These are phyloP conservation scores for Pythium utonaiense DNA, from an alignment of 352 stramenopile species.

Conservation along the genomic window DNA sequence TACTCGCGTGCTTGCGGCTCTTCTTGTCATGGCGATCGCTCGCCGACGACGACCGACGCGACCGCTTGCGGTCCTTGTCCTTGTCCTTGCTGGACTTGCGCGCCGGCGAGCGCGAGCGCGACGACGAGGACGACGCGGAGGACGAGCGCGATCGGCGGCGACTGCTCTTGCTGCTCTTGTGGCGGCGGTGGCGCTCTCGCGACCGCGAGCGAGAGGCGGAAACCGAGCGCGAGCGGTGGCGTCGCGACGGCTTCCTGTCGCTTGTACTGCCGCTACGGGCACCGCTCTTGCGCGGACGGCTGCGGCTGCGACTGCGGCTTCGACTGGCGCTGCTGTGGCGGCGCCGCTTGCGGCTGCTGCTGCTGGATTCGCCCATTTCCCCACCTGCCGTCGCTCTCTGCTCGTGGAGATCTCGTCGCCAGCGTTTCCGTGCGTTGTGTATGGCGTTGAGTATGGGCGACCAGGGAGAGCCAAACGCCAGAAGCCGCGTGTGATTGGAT, in stretches of 20 bases:
- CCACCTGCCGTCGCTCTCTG: background rate
- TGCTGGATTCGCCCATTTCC: constrained; percentile 24
- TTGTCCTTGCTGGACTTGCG: constrained; percentile 15
- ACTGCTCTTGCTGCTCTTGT: constrained; percentile 4
- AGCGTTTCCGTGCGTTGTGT: constrained; percentile 4
- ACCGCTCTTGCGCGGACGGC: constrained; percentile 9
- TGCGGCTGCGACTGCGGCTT: constrained; percentile 21
- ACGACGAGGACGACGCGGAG: background rate
- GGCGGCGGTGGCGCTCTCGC: constrained; percentile 13
- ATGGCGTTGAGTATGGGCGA: constrained; percentile 19
- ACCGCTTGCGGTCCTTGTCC: constrained; percentile 18
- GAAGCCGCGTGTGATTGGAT: constrained; percentile 1
- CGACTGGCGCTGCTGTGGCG: constrained; percentile 20
- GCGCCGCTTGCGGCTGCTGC: constrained; percentile 33
- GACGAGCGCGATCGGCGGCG: constrained; percentile 16
- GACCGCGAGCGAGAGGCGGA: constrained; percentile 22
- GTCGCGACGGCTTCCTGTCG: constrained; percentile 8
- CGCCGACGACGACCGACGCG: constrained; percentile 17
- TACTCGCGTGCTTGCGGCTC: constrained; percentile 12
- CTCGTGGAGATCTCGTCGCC: background rate
- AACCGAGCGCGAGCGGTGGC: constrained; percentile 5
- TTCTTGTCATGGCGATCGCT: constrained; percentile 12
- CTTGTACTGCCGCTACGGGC: constrained; percentile 15
- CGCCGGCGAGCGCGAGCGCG: constrained; percentile 9
- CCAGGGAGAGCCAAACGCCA: background rate